Conservation (phyloP, 1,284 basidiomycete genomes). For the Rhodotorula sp. region DNA sequence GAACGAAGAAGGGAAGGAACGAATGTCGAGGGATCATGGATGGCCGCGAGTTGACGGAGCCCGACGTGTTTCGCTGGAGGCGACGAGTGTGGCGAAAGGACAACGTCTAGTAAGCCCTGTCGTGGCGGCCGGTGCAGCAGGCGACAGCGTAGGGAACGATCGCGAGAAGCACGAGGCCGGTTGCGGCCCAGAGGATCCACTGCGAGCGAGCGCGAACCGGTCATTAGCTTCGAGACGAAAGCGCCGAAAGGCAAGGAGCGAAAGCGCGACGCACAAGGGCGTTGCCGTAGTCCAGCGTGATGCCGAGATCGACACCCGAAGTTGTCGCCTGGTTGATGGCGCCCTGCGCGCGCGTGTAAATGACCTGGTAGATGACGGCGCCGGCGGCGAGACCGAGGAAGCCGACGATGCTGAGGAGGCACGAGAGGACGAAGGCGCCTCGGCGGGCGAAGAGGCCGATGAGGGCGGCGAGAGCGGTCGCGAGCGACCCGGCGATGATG, state of each 20-base stretch:
- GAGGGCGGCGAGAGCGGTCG: slow-evolving; percentile 30
- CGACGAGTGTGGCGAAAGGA: too few relatives aligned
- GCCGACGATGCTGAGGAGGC: slow-evolving; percentile 30
- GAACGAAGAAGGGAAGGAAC: too few relatives aligned
- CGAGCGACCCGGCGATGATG: slow-evolving; percentile 8
- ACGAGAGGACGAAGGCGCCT: slow-evolving; percentile 38
- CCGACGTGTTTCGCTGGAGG: not conserved
- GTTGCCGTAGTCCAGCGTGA: slow-evolving; percentile 40
- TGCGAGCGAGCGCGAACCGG: not conserved
- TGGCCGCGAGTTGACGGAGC: not conserved
- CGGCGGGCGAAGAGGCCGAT: slow-evolving; percentile 40
- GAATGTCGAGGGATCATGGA: not conserved
- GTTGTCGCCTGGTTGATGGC: slow-evolving; percentile 28
- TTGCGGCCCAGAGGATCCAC: slow-evolving; percentile 40
- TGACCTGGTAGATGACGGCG: slow-evolving; percentile 38
- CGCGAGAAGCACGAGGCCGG: slow-evolving; percentile 31
- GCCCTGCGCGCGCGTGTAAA: slow-evolving; percentile 16
- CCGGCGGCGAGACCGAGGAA: slow-evolving; percentile 39
- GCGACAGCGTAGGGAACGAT: slow-evolving; percentile 32
- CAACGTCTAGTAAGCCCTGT: not conserved
- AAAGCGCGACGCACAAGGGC: slow-evolving; percentile 23
- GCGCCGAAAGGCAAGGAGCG: not conserved
- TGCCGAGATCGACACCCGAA: slow-evolving; percentile 31
- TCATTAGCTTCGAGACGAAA: too few relatives aligned
- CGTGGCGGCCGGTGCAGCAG: slow-evolving; percentile 27